Percentiles rank a stretch among this genome's conserved stretches.
Conservation (phyloP, 1,139 yeast species). For the Blastobotrys arbuscula region DNA sequence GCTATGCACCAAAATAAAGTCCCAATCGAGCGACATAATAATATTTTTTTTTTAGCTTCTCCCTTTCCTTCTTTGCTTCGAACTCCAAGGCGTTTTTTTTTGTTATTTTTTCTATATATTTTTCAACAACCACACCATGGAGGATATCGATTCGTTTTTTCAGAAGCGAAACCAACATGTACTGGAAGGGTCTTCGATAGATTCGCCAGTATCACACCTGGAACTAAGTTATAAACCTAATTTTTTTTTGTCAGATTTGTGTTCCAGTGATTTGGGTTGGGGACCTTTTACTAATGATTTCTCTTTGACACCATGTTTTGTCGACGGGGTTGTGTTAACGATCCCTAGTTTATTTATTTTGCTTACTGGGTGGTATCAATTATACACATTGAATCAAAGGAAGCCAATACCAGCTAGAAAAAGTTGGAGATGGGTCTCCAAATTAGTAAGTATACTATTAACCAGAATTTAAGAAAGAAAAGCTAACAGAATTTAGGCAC, state of each 20-base stretch:
- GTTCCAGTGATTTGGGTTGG: slow-evolving; percentile 61
- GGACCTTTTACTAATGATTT: slow-evolving; percentile 59
- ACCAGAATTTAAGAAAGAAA: not conserved
- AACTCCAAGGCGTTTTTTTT: not conserved
- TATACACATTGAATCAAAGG: slow-evolving; percentile 30
- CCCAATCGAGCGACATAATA: not conserved
- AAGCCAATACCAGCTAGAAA: slow-evolving; percentile 31
- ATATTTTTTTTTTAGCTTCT: not conserved
- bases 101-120: not conserved
- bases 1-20: not conserved
- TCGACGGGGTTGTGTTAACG: slow-evolving; percentile 62
- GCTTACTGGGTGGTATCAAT: slow-evolving; percentile 46
- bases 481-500: slow-evolving; percentile 16
- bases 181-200: not conserved
- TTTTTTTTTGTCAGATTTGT: slow-evolving; percentile 20
- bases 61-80: not conserved
- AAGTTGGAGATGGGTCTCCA: slow-evolving; percentile 38
- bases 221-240: not conserved
- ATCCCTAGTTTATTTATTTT: slow-evolving; percentile 49
- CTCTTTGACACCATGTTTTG: slow-evolving; percentile 78
- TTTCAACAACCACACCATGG: not conserved
- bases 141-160: slow-evolving; percentile 1
- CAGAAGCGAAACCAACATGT: not conserved
- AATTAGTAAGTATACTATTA: slow-evolving; percentile 33
- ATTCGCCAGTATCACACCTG: not conserved